phyloP scores from a whole-genome alignment of 768 basidiomycete genomes.

The Pleurotus platypus region DNA sequence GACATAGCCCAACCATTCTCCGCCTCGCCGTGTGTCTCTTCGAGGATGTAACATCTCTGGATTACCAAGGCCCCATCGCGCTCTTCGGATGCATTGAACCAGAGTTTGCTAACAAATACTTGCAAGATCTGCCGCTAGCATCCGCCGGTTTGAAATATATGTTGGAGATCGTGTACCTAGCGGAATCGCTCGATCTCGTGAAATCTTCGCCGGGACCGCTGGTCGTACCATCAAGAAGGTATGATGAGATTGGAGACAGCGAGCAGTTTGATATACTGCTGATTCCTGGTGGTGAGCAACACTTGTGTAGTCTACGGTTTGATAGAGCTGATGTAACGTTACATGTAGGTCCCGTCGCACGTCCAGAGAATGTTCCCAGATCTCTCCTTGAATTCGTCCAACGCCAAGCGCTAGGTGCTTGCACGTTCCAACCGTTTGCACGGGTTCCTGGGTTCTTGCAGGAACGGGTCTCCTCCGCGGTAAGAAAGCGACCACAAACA shows the following conservation, averaged over 20 bases:
- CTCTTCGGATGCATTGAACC: constrained; percentile 19
- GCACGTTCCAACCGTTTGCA: constrained; percentile 32
- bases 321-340: not conserved
- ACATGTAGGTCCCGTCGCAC: constrained; percentile 7
- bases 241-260: constrained; percentile 15
- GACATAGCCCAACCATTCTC: constrained; percentile 10
- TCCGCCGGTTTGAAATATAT: constrained; percentile 1
- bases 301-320: not conserved
- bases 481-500: constrained; percentile 34
- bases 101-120: constrained; percentile 9
- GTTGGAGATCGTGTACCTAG: constrained; percentile 16
- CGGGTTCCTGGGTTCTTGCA: constrained; percentile 29
- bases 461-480: constrained; percentile 28
- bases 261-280: constrained; percentile 26
- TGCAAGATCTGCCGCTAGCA: not conserved
- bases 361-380: not conserved
- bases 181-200: constrained; percentile 17
- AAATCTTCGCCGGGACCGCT: constrained; percentile 15
- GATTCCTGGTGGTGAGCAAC: constrained; percentile 22
- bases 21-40: constrained; percentile 28
- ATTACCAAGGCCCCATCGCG: constrained; percentile 30
- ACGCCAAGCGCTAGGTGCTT: constrained; percentile 21
- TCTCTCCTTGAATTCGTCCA: constrained; percentile 21
- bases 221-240: constrained; percentile 17
- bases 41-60: constrained; percentile 22